These are phyloP conservation scores for Xylariaceae sp. DNA, from an alignment of 2,329 filamentous ascomycete species.

Conservation along the genomic window DNA sequence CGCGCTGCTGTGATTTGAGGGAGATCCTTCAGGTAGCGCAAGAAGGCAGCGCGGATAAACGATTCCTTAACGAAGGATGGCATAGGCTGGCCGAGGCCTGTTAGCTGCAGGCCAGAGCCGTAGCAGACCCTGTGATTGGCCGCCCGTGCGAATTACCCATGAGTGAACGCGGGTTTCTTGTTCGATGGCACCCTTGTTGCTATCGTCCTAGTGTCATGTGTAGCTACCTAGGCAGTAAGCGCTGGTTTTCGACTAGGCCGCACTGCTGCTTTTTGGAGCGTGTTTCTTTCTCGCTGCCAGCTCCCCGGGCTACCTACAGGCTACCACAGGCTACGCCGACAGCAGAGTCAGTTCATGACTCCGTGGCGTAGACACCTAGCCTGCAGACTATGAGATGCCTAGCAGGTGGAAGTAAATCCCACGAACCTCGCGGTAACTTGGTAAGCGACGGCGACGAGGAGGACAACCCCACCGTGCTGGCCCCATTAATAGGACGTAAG, in stretches of 20 bases:
- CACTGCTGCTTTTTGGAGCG: not conserved
- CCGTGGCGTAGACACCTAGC: no score
- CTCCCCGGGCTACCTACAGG: no score
- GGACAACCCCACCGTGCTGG: no score
- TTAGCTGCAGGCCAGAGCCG: not conserved
- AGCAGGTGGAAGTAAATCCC: not conserved
- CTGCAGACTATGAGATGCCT: no score
- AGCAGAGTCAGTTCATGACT: not conserved
- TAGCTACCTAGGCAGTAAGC: not conserved
- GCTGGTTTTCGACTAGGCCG: not conserved
- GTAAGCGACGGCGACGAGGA: no score
- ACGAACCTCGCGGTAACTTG: not conserved
- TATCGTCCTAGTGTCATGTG: not conserved
- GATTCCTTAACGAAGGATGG: not conserved
- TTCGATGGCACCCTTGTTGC: not conserved
- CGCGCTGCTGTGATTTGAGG: not conserved
- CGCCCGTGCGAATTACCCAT: not conserved
- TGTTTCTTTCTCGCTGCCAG: not conserved
- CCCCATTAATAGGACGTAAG: no score
- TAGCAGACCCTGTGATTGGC: no score
- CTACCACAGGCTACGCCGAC: no score
- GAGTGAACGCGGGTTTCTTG: not conserved
- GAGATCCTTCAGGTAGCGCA: not conserved
- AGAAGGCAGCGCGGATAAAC: not conserved
- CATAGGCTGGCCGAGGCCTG: not conserved